phyloP scores from a whole-genome alignment of 371 early-diverging fungal species.

The Mucor saturninus region DNA sequence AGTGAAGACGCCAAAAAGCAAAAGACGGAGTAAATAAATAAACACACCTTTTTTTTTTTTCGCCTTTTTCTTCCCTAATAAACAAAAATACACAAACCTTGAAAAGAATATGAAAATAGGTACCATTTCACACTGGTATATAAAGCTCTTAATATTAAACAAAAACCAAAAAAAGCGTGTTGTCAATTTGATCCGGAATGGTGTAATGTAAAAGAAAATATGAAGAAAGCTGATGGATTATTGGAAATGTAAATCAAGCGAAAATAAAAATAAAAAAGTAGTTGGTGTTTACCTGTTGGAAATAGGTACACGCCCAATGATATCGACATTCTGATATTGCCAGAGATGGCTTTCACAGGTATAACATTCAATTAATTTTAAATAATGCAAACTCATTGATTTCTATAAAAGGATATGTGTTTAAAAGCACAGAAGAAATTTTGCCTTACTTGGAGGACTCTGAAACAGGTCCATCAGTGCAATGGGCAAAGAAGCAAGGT shows the following conservation, averaged over 20 bases:
- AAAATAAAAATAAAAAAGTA: not conserved
- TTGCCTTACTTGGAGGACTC: constrained; percentile 60
- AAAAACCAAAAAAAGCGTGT: constrained; percentile 38
- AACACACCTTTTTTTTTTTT: constrained; percentile 1
- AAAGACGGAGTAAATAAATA: constrained; percentile 22
- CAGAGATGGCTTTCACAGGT: constrained; percentile 83
- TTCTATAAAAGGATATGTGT: constrained; percentile 63
- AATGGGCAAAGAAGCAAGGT: constrained; percentile 72
- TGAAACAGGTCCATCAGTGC: constrained; percentile 59
- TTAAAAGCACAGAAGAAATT: constrained; percentile 58
- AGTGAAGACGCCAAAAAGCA: constrained; percentile 35
- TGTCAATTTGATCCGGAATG: constrained; percentile 49
- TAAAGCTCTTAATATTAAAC: not conserved
- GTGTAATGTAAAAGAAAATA: constrained; percentile 44
- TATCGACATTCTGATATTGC: constrained; percentile 71
- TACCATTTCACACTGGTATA: not conserved
- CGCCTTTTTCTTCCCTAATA: constrained; percentile 1
- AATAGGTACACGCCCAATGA: constrained; percentile 56
- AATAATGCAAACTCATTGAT: not conserved
- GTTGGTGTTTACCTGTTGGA: not conserved
- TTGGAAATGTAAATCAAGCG: constrained; percentile 29
- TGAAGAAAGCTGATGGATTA: constrained; percentile 28
- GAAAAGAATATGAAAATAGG: constrained; percentile 20
- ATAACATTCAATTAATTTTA: not conserved
- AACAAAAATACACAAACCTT: not conserved